Percentiles rank a stretch among this genome's conserved stretches.
These are phyloP conservation scores for Phanerochaete sordida DNA, from an alignment of 768 basidiomycete genomes.

Conservation along the genomic window DNA sequence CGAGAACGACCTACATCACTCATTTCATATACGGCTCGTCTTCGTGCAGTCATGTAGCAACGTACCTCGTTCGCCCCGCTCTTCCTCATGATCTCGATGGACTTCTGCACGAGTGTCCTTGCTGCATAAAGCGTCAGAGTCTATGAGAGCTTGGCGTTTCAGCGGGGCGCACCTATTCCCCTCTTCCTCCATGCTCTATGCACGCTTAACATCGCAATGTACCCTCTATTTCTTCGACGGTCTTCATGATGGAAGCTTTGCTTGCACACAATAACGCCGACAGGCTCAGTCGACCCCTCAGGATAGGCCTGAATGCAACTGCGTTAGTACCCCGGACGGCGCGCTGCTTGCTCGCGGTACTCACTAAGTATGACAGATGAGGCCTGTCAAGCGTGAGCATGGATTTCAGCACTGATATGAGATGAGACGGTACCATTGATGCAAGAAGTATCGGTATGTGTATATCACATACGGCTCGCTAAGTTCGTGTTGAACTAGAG, in stretches of 20 bases:
- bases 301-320: constrained; percentile 53
- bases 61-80: constrained; percentile 84
- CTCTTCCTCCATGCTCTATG: constrained; percentile 79
- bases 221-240: constrained; percentile 70
- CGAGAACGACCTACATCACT: constrained; percentile 72
- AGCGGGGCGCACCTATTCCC: constrained; percentile 78
- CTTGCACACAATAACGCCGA: constrained; percentile 96
- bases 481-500: constrained; percentile 85
- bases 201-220: constrained; percentile 98
- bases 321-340: constrained; percentile 7
- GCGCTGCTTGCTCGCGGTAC: constrained; percentile 8
- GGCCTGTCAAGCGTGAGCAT: constrained; percentile 57
- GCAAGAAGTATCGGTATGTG: constrained; percentile 95
- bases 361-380: constrained; percentile 79
- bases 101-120: constrained; percentile 76
- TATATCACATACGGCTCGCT: constrained; percentile 96
- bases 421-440: constrained; percentile 74
- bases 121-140: constrained; percentile 45
- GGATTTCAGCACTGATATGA: not conserved
- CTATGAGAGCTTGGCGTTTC: constrained; percentile 14
- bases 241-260: constrained; percentile 81
- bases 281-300: constrained; percentile 49
- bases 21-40: not conserved
- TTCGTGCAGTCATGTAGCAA: not conserved
- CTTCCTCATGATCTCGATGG: constrained; percentile 80